These are phyloP conservation scores for Lachancea meyersii DNA, from an alignment of 805 yeast genomes.

Conservation along the genomic window DNA sequence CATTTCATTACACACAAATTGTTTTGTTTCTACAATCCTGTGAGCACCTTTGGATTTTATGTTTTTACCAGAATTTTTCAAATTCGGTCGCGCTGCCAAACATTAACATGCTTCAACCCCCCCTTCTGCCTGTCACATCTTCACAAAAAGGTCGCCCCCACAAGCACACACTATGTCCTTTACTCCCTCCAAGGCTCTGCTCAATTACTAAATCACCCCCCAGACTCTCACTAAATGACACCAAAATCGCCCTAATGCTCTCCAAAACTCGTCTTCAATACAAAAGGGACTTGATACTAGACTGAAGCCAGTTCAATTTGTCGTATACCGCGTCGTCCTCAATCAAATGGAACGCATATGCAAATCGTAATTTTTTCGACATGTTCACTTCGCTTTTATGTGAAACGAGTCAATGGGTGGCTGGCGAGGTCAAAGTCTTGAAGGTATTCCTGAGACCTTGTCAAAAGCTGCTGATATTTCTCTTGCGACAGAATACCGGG, in stretches of 20 bases:
- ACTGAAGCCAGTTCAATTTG: conserved; percentile 64
- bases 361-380: conserved; percentile 55
- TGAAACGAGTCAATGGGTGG: conserved; percentile 68
- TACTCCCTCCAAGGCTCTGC: no score
- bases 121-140: no score
- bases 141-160: no score
- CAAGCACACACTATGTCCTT: no score
- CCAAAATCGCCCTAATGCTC: not conserved
- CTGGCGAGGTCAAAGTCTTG: conserved; percentile 42
- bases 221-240: no score
- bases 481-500: conserved; percentile 45
- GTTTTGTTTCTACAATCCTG: no score
- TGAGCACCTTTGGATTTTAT: no score
- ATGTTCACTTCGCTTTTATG: conserved; percentile 63
- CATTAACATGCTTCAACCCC: no score
- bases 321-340: conserved; percentile 64
- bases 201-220: no score
- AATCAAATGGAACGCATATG: conserved; percentile 74
- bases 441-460: conserved; percentile 42
- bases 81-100: no score
- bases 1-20: no score
- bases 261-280: not conserved
- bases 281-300: not conserved
- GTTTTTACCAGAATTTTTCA: no score
- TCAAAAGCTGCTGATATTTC: conserved; percentile 38